Evolutionary conservation across 73 alveolate genomes (phyloP).

Genomic region (Tetrahymena malaccensis): DNA sequence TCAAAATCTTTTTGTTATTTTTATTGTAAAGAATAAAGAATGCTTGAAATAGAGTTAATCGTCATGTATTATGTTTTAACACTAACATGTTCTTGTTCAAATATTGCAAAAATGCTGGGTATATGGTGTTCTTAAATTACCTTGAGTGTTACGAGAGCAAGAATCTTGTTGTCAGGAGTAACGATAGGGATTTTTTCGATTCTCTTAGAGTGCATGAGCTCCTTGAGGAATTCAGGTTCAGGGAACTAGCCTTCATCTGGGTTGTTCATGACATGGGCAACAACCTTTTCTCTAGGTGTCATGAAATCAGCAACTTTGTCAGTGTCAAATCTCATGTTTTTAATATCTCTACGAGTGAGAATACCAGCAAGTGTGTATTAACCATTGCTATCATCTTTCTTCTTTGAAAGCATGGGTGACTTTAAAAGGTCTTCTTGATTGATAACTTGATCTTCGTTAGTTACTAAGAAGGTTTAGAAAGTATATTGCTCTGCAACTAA

Average conservation of each 20-base stretch:
- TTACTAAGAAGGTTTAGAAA: conserved; percentile 18
- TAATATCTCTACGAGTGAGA: conserved; percentile 27
- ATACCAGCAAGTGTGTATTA: not conserved
- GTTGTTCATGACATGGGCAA: not conserved
- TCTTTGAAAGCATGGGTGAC: not conserved
- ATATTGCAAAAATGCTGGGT: no score
- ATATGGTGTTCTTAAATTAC: not conserved
- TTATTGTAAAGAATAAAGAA: no score
- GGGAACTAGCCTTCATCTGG: conserved; percentile 10
- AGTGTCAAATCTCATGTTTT: not conserved
- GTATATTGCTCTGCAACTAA: not conserved
- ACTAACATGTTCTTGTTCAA: no score
- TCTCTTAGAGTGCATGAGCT: conserved; percentile 9
- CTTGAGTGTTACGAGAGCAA: conserved; percentile 23
- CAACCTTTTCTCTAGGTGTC: conserved; percentile 17
- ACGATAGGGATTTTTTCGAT: conserved; percentile 28
- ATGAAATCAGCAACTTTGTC: not conserved
- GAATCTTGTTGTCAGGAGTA: conserved; percentile 1
- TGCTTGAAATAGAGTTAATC: no score
- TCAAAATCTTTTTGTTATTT: no score
- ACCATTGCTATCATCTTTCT: not conserved
- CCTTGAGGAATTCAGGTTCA: not conserved
- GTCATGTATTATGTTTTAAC: not conserved
- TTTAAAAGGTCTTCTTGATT: not conserved
- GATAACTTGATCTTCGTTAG: conserved; percentile 15